Evolutionary conservation across 2,329 filamentous ascomycete genomes (phyloP).

Genomic region (Calonectria pseudoturangicola): DNA sequence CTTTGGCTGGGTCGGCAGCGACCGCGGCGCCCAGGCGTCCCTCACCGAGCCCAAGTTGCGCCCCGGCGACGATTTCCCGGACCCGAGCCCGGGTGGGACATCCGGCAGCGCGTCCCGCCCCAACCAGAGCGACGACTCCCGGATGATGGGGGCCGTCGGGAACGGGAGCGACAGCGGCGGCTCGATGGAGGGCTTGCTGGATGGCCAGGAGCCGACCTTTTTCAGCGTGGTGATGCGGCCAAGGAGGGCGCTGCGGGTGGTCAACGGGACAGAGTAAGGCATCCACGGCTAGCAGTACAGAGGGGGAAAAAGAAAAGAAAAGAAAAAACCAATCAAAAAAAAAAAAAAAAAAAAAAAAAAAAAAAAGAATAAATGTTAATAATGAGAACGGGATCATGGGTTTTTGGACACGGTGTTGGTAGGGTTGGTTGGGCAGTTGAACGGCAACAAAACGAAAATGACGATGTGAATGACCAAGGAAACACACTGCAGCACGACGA

Average conservation of each 20-base stretch:
- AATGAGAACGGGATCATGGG: constrained; percentile 25
- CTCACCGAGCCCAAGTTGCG: constrained; percentile 57
- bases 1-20: constrained; percentile 59
- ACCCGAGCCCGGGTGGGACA: constrained; percentile 46
- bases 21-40: constrained; percentile 45
- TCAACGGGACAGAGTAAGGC: constrained; percentile 70
- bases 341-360: neutral
- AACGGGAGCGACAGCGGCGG: constrained; percentile 61
- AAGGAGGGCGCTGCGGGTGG: constrained; percentile 80
- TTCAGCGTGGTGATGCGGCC: constrained; percentile 82
- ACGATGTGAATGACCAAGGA: constrained; percentile 42
- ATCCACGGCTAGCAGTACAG: neutral
- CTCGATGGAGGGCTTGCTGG: constrained; percentile 69
- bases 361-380: neutral
- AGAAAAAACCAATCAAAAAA: too few relatives aligned
- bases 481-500: constrained; percentile 19
- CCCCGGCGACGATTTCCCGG: constrained; percentile 49
- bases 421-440: constrained; percentile 5
- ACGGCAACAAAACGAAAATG: constrained; percentile 29
- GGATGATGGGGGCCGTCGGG: constrained; percentile 37
- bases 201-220: constrained; percentile 81
- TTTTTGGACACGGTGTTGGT: constrained; percentile 22
- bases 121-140: constrained; percentile 53
- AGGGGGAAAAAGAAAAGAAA: neutral
- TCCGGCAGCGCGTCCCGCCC: constrained; percentile 51